Evolutionary conservation across 2,329 filamentous ascomycete genomes (phyloP).

Genomic region (Neophaeococcomyces aloes): DNA sequence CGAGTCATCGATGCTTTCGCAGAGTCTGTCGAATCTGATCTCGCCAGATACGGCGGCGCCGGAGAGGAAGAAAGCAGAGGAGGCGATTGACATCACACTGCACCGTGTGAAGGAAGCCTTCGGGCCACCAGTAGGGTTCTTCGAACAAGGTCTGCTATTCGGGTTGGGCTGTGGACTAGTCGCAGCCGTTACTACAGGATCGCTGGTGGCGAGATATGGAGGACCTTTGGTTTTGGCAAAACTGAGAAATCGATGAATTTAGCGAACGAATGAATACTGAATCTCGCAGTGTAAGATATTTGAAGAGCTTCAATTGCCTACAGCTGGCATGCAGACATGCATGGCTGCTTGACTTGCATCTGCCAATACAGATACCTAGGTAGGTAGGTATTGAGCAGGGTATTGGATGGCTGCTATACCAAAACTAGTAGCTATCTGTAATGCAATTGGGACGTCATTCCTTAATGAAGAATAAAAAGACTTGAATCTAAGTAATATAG

Average conservation of each 20-base stretch:
- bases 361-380: too few relatives aligned
- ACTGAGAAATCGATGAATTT: background rate
- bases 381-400: too few relatives aligned
- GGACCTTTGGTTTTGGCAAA: conserved; percentile 40
- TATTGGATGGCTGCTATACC: too few relatives aligned
- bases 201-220: conserved; percentile 39
- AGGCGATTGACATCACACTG: conserved; percentile 22
- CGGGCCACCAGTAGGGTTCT: conserved; percentile 35
- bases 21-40: conserved; percentile 10
- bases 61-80: conserved; percentile 14
- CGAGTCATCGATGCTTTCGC: conserved; percentile 12
- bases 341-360: too few relatives aligned
- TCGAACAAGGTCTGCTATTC: conserved; percentile 37
- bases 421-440: too few relatives aligned
- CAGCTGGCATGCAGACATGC: too few relatives aligned
- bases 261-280: background rate
- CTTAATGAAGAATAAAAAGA: too few relatives aligned
- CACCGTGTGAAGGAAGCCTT: conserved; percentile 28
- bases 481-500: too few relatives aligned
- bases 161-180: conserved; percentile 29
- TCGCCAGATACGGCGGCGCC: background rate
- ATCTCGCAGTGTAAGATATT: background rate
- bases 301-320: too few relatives aligned
- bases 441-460: too few relatives aligned
- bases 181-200: conserved; percentile 29